Evolutionary conservation across 306 rosid species (phyloP).

Genomic region (Arachis hypogaea): DNA sequence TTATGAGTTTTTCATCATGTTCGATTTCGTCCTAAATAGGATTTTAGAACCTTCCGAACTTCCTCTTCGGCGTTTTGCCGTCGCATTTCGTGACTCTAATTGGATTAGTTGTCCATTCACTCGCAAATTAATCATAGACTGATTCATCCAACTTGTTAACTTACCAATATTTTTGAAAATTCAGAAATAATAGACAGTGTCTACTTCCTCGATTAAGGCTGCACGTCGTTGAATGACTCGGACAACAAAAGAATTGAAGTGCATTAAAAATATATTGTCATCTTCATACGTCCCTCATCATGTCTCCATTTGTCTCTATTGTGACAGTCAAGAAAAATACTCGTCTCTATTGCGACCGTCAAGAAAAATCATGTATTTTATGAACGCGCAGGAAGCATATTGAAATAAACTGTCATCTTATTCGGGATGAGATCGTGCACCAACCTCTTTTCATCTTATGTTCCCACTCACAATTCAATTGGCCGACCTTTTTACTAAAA

Average conservation of each 20-base stretch:
- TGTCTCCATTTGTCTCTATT: background rate
- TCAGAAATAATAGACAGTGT: background rate
- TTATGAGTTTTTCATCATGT: conserved; percentile 43
- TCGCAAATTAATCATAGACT: too few relatives aligned
- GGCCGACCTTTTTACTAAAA: background rate
- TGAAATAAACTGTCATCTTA: too few relatives aligned
- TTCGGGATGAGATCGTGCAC: background rate
- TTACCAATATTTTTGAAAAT: too few relatives aligned
- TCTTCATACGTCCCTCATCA: background rate
- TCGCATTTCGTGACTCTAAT: background rate
- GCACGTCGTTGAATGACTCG: background rate
- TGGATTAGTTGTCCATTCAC: too few relatives aligned
- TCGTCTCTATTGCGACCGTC: too few relatives aligned
- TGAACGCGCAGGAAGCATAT: too few relatives aligned
- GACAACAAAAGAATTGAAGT: too few relatives aligned
- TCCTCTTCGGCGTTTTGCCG: conserved; percentile 44
- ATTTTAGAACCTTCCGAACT: conserved; percentile 51
- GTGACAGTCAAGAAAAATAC: background rate
- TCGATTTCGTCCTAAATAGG: conserved; percentile 53
- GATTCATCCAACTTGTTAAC: background rate
- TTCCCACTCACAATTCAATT: too few relatives aligned
- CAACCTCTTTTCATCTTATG: too few relatives aligned
- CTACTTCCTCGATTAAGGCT: background rate
- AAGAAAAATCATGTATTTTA: too few relatives aligned
- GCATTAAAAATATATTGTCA: too few relatives aligned